Base-by-base conservation (phyloP, 805 yeast species). In the Cyberlindnera mycetangii region DNA sequence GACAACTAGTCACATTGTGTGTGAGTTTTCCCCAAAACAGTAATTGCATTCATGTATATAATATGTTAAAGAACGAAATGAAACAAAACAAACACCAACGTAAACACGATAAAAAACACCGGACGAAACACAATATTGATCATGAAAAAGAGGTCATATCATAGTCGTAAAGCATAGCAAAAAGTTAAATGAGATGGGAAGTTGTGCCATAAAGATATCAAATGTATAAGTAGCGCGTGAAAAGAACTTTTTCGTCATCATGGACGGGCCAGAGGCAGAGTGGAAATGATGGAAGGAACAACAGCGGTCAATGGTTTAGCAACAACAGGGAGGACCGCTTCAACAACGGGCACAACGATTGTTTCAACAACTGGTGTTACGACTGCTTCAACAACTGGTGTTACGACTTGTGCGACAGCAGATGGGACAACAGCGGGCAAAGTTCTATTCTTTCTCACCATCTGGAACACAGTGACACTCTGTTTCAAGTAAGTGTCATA, bases 381-480 rank as follows among this genome's bases (percentile, higher is more conserved):
- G 25, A 22, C 25, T 22, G n/a, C 5, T 10, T 12, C 28, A 25
- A 25, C 14, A 5, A 25, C 28, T 11, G 28, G 28, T 11, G 28
- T 5, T 10, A 22, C 25, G 25, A 22, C 25, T 22, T 22, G 25
- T 22, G 25, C 25, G 12, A 25, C 14, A n/a, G 14, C 12, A 25
- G 28, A 5, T 25, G 28, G 28, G 10, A 25, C 5, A 5, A 25
- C 28, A 7, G 25, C 7, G 7, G 32, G 25, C 10, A 22, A 22
- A 7, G 10, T 10, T 22, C 10, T 7, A 10, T 25, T 35, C 16
- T 35, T 59, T 44, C 70, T 58, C 3, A 59, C 53, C 50, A 74
- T 55, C 39, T 69, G 66, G 47, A 70, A 72, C 43, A 75, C 51
- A 50, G 66, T 67, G 17, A 72, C 75, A 32, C 68, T 62, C 44